Evolutionary conservation across 2,329 filamentous ascomycete species (phyloP).

Genomic region (Talaromyces sp.): DNA sequence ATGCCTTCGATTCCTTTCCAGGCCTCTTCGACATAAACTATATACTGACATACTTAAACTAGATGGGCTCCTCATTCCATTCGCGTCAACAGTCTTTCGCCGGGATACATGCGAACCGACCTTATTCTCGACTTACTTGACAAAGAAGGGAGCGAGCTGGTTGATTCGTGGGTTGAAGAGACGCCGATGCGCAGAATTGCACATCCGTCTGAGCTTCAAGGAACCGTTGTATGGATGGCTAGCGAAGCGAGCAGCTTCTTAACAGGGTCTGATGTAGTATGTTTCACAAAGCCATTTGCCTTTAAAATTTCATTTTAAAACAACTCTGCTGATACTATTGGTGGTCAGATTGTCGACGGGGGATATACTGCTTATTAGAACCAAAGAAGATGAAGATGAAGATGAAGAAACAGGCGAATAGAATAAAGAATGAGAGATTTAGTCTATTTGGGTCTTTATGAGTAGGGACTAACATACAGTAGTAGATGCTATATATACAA

Average conservation of each 20-base stretch:
- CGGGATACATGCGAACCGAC: slow-evolving; percentile 31
- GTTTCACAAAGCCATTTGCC: not conserved
- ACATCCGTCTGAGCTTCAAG: slow-evolving; percentile 34
- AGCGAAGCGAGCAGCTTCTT: slow-evolving; percentile 16
- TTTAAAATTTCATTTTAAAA: not conserved
- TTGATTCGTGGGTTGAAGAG: slow-evolving; percentile 31
- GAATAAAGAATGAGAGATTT: not conserved
- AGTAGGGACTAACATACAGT: slow-evolving; percentile 10
- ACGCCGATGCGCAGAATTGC: slow-evolving; percentile 34
- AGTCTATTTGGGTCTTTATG: slow-evolving; percentile 3
- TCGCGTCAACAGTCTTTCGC: slow-evolving; percentile 35
- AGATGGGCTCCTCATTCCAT: slow-evolving; percentile 30
- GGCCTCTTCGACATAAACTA: not conserved
- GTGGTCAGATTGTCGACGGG: not conserved
- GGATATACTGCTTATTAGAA: not conserved
- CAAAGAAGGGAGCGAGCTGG: slow-evolving; percentile 32
- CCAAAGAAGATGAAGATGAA: not conserved
- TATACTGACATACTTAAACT: not conserved
- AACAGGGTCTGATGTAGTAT: slow-evolving; percentile 13
- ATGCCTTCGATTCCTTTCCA: not conserved
- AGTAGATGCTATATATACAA: slow-evolving; percentile 1
- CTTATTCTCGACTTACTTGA: slow-evolving; percentile 27
- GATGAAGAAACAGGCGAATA: not conserved
- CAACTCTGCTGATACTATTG: not conserved
- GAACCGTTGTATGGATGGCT: slow-evolving; percentile 26